phyloP scores from a whole-genome alignment of 129 eudicot species.

The Flaveria brownii region DNA sequence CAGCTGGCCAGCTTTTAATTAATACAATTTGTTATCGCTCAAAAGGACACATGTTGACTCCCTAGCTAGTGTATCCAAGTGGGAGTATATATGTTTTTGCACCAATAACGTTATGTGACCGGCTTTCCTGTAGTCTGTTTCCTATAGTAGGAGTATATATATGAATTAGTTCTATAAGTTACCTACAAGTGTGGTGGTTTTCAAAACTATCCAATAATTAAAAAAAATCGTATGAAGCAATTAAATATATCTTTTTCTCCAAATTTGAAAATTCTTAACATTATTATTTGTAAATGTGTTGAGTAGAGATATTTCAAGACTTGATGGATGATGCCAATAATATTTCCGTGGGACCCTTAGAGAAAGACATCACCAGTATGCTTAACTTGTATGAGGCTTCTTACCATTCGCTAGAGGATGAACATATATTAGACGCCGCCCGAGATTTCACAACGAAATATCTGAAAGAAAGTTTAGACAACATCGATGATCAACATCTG shows the following conservation, averaged over 20 bases:
- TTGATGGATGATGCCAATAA: constrained; percentile 1
- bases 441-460: constrained; percentile 24
- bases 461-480: constrained; percentile 1
- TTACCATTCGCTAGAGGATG: constrained; percentile 31
- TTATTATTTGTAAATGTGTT: not conserved
- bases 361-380: constrained; percentile 12
- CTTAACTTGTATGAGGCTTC: constrained; percentile 35
- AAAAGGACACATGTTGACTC: no score
- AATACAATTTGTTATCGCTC: no score
- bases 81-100: no score
- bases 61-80: no score
- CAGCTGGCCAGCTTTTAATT: no score
- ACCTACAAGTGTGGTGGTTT: no score
- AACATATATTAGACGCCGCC: constrained; percentile 17
- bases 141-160: no score
- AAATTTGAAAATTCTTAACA: not conserved
- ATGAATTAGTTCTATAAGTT: no score
- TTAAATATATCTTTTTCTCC: not conserved
- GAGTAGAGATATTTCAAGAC: constrained; percentile 21
- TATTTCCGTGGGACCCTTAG: not conserved
- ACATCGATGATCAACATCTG: not conserved
- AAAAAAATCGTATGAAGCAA: no score
- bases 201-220: no score
- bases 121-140: no score
- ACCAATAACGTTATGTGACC: no score